Base-by-base conservation (phyloP, 495 filamentous ascomycete genomes). In the Penicillium lividum region DNA sequence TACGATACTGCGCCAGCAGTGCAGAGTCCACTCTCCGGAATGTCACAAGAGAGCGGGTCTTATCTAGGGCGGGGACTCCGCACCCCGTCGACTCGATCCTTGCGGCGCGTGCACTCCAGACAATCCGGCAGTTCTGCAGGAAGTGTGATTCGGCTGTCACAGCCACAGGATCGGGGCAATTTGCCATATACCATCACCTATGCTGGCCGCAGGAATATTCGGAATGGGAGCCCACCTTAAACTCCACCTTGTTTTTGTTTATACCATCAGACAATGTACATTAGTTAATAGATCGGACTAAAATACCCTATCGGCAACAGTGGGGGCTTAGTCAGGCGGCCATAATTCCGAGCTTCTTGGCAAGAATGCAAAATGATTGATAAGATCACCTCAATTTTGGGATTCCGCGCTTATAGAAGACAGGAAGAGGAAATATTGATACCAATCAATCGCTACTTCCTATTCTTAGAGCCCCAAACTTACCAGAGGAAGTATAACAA, bases 101-200 rank as follows among this genome's bases (percentile, higher is more conserved):
- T 79, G 8, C 66, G 68, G 6, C 73, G 64, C 45, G 57, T 73
- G 44, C 65, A 58, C 30, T 80, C 77, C n/a, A 64, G 63, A 34
- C 65, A 67, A 30, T 78, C 76, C 36, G 68, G 66, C 27, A 68
- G 68, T 54, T 78, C 75, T 7, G 76, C 64, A 16, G 73, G 75
- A 16, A 81, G 77, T 63, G 75, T 80, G 15, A 80, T 82, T 63
- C 69, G 73, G n/a, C 53, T 80, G 45, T 63, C 66, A n/a, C 75
- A 75, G 49, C 65, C 73, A 15, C 66, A 59, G 29, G 66, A 60
- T 34, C 68, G 68, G 47, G 64, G 68, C 45, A 78, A 80, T 63
- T 53, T 82, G 54, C 80, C 79, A 13, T 81, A 80, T 60, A 71
- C 65, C 13, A 72, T 80, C 53, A 58, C 73, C 59, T 51, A 63